phyloP scores from a whole-genome alignment of 2,329 filamentous ascomycete species.

The Fusarium duplospermum region DNA sequence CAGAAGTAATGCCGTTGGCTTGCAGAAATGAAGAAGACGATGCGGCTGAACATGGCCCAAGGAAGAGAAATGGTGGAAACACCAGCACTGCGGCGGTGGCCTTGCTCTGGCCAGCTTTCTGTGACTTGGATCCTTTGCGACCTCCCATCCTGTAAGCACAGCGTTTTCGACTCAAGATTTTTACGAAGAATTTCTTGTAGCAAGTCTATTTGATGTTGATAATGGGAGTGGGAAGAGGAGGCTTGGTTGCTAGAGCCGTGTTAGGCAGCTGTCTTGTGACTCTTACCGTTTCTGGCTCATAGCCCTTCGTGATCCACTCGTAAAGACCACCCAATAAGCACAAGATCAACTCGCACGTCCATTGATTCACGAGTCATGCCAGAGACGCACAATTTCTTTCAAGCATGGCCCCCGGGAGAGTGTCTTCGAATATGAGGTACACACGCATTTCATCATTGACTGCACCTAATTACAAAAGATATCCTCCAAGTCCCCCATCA shows the following conservation, averaged over 20 bases:
- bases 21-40: not conserved
- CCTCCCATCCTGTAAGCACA: not conserved
- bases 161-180: not conserved
- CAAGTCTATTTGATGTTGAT: not conserved
- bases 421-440: not conserved
- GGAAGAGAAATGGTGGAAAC: not conserved
- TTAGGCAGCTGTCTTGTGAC: not conserved
- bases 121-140: not conserved
- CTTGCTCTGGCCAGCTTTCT: not conserved
- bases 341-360: not conserved
- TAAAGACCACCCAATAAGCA: not conserved
- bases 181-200: no score
- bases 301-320: not conserved
- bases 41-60: not conserved
- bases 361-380: not conserved
- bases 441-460: not conserved
- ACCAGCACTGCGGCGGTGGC: not conserved
- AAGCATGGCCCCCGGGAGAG: not conserved
- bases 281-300: not conserved
- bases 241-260: not conserved
- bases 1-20: not conserved
- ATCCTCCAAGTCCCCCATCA: no score
- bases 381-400: not conserved
- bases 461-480: not conserved
- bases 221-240: not conserved